phyloP scores from a whole-genome alignment of 2,329 filamentous ascomycete species.

The Coniochaeta hoffmannii region DNA sequence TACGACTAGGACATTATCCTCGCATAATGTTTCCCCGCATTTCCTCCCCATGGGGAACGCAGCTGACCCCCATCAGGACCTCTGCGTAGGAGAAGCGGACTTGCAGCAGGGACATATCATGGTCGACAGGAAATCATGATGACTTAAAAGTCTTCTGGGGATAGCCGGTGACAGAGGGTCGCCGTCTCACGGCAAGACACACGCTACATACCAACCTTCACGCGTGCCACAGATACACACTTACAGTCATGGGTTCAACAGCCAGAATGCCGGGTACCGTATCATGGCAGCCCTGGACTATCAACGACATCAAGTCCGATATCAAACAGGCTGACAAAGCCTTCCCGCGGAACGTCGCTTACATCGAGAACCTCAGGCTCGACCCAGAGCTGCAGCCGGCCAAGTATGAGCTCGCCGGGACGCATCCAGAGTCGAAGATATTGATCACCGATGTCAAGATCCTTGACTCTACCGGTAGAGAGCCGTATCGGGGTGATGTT shows the following conservation, averaged over 20 bases:
- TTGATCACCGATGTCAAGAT: slow-evolving; percentile 23
- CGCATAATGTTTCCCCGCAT: neutral
- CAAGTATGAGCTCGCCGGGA: slow-evolving; percentile 7
- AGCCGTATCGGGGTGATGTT: slow-evolving; percentile 21
- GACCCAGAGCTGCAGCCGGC: slow-evolving; percentile 6
- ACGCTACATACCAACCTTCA: neutral
- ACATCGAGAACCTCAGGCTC: slow-evolving; percentile 4
- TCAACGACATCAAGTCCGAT: neutral
- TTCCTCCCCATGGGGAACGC: neutral
- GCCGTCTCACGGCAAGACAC: neutral
- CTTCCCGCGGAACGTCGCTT: slow-evolving; percentile 4
- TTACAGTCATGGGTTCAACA: neutral
- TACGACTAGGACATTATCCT: neutral
- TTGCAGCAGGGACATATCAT: neutral
- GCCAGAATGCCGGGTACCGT: neutral
- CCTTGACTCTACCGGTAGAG: slow-evolving; percentile 21
- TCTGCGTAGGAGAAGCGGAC: neutral
- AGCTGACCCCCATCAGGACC: neutral
- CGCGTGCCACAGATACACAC: neutral
- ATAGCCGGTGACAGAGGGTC: neutral
- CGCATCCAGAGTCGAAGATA: slow-evolving; percentile 12
- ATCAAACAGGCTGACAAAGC: neutral
- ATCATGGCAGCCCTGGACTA: neutral
- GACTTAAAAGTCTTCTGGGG: neutral
- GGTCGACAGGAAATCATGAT: neutral